Evolutionary conservation across 352 stramenopile species (phyloP), one percentile per base, ranked within the genome.

Genomic region (Pythium utonaiense): DNA sequence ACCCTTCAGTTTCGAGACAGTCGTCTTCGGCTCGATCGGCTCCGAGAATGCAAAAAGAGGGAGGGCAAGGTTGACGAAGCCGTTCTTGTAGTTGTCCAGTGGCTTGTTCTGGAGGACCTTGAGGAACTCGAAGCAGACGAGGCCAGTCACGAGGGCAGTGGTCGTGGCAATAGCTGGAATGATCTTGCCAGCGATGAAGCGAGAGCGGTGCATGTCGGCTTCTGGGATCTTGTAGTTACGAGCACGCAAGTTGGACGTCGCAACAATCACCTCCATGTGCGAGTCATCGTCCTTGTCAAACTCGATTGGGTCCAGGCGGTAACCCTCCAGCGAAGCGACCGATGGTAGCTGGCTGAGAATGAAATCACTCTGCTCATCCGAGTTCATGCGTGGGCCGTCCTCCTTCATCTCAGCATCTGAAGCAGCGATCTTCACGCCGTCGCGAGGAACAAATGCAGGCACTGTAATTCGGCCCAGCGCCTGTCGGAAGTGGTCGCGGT

Each of bases 101-200:
- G 86, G 78, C 56, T 94, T 95, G 62, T 80, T 59, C 55, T 95
- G 84, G 68, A 94, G 85, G n/a, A 90, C 82, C 70, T 99, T 99
- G 66, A 98, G 88, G 42, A 99, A 88, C 68, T 99, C 97, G 58
- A 99, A 93, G 72, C 96, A 99, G 64, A 99, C 95, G 6, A 99
- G 82, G 34, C 97, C 98, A 0, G 97, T 99, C 30, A 99, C 97
- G 33, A 99, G 77, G 17, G 97, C 96, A 14, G 98, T 99, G 9
- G 97, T 99, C 36, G 98, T 99, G 21, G 98, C 97, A 72, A 99
- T 99, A 16, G 98, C 98, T 12, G 98, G 98, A 62, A 99, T 99
- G 70, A 99, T 99, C 70, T 98, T 98, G 51, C 98, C 98, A n/a
- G 98, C 98, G 78, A 99, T 99, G 30, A 98, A 97, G 51, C 98